phyloP scores from a whole-genome alignment of 805 yeast species.

The Starmerella sp. region DNA sequence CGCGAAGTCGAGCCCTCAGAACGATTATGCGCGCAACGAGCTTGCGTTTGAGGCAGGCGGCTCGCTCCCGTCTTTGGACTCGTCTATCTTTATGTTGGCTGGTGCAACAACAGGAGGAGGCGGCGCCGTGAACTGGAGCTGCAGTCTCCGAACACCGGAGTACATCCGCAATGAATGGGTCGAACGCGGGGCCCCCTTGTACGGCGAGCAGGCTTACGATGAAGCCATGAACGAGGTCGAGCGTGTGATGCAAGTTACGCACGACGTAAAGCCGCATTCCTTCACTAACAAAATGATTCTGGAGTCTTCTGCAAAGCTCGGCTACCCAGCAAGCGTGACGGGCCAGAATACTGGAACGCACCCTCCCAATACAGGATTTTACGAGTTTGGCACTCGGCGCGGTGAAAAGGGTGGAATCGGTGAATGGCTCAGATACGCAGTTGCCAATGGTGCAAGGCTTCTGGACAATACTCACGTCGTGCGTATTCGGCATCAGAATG shows the following conservation, averaged over 20 bases:
- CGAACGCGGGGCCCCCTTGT: conserved; percentile 38
- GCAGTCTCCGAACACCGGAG: conserved; percentile 40
- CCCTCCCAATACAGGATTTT: conserved; percentile 38
- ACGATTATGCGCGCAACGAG: conserved; percentile 32
- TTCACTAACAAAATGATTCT: conserved; percentile 35
- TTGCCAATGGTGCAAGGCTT: conserved; percentile 36
- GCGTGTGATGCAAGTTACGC: conserved; percentile 39
- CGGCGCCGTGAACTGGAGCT: conserved; percentile 48
- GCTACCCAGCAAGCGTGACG: conserved; percentile 34
- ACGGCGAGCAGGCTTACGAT: conserved; percentile 35
- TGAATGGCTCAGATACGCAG: conserved; percentile 42
- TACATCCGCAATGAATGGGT: conserved; percentile 44
- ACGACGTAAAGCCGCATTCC: conserved; percentile 34
- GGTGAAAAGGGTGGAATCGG: conserved; percentile 43
- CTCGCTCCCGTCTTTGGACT: conserved; percentile 29
- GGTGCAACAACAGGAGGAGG: conserved; percentile 52
- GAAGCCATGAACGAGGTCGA: conserved; percentile 37
- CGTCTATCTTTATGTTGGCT: conserved; percentile 34
- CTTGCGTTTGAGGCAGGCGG: conserved; percentile 36
- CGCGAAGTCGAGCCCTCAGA: conserved; percentile 30
- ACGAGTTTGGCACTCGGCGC: conserved; percentile 40
- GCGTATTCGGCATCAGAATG: conserved; percentile 32
- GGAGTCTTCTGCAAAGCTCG: conserved; percentile 37
- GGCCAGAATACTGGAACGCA: conserved; percentile 38
- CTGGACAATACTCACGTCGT: conserved; percentile 37